A percentile compares a stretch with the other conserved stretches of the same genome.
phyloP scores from a whole-genome alignment of 106 monocot genomes.

The Platanthera guangdongensis region DNA sequence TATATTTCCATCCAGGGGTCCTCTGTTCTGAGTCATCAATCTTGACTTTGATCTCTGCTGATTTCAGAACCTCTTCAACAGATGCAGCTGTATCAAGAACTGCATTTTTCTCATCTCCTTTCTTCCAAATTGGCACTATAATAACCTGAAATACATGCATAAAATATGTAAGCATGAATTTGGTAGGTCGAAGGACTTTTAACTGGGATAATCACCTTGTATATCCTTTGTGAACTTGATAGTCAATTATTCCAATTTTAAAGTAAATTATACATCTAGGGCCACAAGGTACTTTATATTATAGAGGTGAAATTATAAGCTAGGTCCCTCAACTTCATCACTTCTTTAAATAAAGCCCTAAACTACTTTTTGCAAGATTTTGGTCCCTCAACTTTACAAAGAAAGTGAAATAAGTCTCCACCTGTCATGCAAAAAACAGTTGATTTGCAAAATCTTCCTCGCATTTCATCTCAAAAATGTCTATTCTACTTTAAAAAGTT shows the following conservation, averaged over 20 bases:
- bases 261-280: background rate
- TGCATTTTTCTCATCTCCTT: conserved; percentile 48
- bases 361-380: too few species aligned
- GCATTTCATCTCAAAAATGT: too few species aligned
- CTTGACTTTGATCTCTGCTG: conserved; percentile 74
- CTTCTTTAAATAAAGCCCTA: too few species aligned
- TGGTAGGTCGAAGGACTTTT: background rate
- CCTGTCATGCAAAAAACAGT: too few species aligned
- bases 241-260: background rate
- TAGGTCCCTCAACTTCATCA: too few species aligned
- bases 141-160: conserved; percentile 45
- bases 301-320: background rate
- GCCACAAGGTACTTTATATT: background rate
- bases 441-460: too few species aligned
- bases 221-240: background rate
- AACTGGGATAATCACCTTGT: background rate
- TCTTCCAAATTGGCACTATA: conserved; percentile 97
- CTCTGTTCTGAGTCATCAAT: conserved; percentile 80
- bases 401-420: too few species aligned
- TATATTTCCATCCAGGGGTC: conserved; percentile 95
- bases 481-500: too few species aligned
- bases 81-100: conserved; percentile 56
- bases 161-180: background rate
- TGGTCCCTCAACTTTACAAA: too few species aligned
- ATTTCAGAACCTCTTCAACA: conserved; percentile 43